A percentile compares a stretch with the other conserved stretches of the same genome.
These are phyloP conservation scores for Solanum ahanhuiri DNA, from an alignment of 257 asterid genomes.

Conservation along the genomic window DNA sequence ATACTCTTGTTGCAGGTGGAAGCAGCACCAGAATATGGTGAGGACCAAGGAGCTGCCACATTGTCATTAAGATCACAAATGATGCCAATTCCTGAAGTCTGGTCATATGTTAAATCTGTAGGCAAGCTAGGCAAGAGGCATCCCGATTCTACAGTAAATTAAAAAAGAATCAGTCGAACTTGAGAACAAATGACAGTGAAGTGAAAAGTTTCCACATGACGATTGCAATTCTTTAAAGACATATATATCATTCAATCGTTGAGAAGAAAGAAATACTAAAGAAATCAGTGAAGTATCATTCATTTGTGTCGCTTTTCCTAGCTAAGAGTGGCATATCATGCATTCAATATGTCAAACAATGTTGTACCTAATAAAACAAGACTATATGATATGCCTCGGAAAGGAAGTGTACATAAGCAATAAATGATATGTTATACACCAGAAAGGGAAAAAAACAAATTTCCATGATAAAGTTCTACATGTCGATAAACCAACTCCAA, in stretches of 20 bases:
- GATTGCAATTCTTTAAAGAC: not conserved
- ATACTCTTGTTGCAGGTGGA: slow-evolving; percentile 17
- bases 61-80: slow-evolving; percentile 19
- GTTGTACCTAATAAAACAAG: not conserved
- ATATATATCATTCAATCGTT: not conserved
- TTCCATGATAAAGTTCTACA: not conserved
- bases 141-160: slow-evolving; percentile 10
- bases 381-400: not conserved
- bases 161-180: not conserved
- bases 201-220: not conserved
- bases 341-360: not conserved
- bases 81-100: slow-evolving; percentile 19
- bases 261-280: not conserved
- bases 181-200: not conserved
- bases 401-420: not conserved
- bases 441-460: not conserved
- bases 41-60: slow-evolving; percentile 18
- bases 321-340: not conserved
- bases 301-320: not conserved
- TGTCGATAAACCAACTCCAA: not conserved
- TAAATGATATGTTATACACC: not conserved
- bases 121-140: slow-evolving; percentile 20
- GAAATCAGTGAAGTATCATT: not conserved
- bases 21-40: not conserved
- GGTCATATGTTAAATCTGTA: slow-evolving; percentile 12